These are phyloP conservation scores for Pyricularia grisea DNA, from an alignment of 2,329 filamentous ascomycete genomes.

Conservation along the genomic window DNA sequence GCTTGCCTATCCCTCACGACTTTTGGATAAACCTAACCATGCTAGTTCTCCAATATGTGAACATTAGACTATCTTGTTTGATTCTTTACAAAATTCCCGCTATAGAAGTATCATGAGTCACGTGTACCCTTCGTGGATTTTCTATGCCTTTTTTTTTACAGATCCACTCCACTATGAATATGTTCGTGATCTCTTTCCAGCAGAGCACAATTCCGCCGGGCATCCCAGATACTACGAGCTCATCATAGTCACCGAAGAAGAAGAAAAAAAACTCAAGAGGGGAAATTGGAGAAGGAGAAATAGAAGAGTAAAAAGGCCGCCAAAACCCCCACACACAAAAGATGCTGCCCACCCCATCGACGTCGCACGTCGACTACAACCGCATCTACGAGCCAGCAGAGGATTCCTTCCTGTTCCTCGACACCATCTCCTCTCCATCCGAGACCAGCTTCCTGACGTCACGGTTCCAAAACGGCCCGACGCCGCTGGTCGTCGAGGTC, in stretches of 20 bases:
- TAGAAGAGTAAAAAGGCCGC: not conserved
- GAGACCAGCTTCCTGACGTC: slow-evolving; percentile 60
- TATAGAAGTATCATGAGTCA: not conserved
- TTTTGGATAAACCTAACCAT: not conserved
- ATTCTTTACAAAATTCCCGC: not conserved
- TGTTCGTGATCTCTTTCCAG: not conserved
- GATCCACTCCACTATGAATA: not conserved
- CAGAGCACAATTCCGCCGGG: not conserved
- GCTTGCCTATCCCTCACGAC: not conserved
- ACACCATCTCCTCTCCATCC: slow-evolving; percentile 67
- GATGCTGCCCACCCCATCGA: slow-evolving; percentile 92
- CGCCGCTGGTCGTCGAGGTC: slow-evolving; percentile 69
- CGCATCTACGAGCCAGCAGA: slow-evolving; percentile 92
- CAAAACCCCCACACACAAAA: not conserved
- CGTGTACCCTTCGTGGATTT: not conserved
- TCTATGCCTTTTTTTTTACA: not conserved
- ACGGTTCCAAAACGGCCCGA: slow-evolving; percentile 42
- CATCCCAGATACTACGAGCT: not conserved
- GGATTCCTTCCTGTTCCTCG: slow-evolving; percentile 88
- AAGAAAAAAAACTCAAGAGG: not conserved
- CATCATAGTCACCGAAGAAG: not conserved
- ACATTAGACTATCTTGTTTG: not conserved
- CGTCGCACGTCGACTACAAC: slow-evolving; percentile 80
- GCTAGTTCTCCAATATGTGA: not conserved
- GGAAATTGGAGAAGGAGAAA: too few species aligned